Conservation (phyloP, 1,284 basidiomycete genomes). For the Irpex rosettiformis region DNA sequence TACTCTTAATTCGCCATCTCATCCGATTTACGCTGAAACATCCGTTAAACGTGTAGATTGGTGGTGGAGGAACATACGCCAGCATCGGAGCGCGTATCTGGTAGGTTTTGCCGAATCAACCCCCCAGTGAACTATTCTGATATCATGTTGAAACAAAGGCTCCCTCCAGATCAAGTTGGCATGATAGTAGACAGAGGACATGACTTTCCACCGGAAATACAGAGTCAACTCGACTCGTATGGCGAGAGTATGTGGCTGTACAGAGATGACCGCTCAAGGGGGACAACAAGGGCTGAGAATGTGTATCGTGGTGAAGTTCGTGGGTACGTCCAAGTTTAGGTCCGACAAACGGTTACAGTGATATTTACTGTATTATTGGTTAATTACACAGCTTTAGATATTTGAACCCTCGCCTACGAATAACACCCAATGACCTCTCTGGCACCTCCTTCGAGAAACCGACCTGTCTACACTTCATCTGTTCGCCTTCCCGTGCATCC, state of each 20-base stretch:
- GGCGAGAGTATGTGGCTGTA: conserved; percentile 82
- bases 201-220: conserved; percentile 71
- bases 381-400: conserved; percentile 80
- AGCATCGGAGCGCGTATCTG: conserved; percentile 79
- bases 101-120: conserved; percentile 26
- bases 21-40: too few species aligned
- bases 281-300: conserved; percentile 77
- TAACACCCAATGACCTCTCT: conserved; percentile 67
- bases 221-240: conserved; percentile 55
- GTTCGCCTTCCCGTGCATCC: conserved; percentile 71
- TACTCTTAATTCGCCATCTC: conserved; percentile 22
- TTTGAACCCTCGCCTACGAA: conserved; percentile 67
- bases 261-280: conserved; percentile 49
- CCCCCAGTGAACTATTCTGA: conserved; percentile 4
- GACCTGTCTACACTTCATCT: conserved; percentile 79
- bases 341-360: too few species aligned
- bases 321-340: conserved; percentile 49
- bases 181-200: conserved; percentile 84
- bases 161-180: conserved; percentile 58
- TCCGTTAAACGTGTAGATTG: conserved; percentile 55
- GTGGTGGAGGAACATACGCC: conserved; percentile 86
- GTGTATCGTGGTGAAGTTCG: conserved; percentile 72
- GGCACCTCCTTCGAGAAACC: conserved; percentile 54
- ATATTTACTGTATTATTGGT: too few species aligned
- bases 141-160: conserved; percentile 37